Base-by-base conservation (phyloP, 2,329 filamentous ascomycete genomes). In the Tolypocladium amazonense region DNA sequence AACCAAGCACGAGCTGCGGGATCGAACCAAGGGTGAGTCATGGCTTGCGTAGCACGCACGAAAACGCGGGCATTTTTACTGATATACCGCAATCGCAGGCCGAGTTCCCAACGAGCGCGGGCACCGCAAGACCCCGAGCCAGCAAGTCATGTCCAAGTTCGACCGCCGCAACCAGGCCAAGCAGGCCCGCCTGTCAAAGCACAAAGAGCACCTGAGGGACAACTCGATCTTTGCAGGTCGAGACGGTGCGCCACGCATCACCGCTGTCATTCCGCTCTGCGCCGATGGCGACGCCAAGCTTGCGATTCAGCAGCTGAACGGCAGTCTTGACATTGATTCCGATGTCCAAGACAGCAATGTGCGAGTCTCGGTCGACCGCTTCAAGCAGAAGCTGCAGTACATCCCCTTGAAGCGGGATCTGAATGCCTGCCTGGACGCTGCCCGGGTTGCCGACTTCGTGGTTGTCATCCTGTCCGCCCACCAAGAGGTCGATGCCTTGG, bases 61-160 rank as follows among this genome's bases (percentile, higher is more conserved):
- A 4, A 27, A 12, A 20, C 0, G 20, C 4, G 8, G 1, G 20
- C 9, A 12, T 5, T 23, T n/a, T 4, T 54, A 14, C 50, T 54
- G 3, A 54, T 9, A 1, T 2, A 14, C 30, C 45, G 37, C 20
- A 37, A 18, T 60, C 58, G 60, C 35, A 94, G 90, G 92, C 71
- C 94, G 94, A 74, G 82, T 93, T 56, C 87, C 81, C 59, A 78
- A 84, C 68, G 89, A 96, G 70, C 85, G 82, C 68, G 87, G 88
- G 62, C 80, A 81, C 67, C 86, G 93, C 70, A 95, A 90, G 75
- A 96, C 93, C 20, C 90, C 90, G 59, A 91, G 96, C 73, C 94
- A 99, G 73, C 91, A 96, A 77, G 85, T 97, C 76, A 93, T 97
- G 90, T 96, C 92, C 61, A 99, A 97, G 76, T 84, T 99, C 73